Evolutionary conservation across 1,284 basidiomycete species (phyloP).

Genomic region (Ceratobasidium sp.): DNA sequence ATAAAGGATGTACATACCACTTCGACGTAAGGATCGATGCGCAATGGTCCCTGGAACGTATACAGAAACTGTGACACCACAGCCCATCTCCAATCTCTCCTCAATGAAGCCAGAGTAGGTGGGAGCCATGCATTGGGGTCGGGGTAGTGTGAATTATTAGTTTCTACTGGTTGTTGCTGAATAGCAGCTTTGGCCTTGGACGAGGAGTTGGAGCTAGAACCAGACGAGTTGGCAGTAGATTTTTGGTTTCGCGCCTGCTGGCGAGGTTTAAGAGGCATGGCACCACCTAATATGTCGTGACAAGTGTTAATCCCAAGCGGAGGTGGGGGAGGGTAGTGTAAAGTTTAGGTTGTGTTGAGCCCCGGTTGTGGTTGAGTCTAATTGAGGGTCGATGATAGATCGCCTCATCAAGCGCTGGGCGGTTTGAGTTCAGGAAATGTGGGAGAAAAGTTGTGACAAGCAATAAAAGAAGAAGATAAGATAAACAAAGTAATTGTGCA

Average conservation of each 20-base stretch:
- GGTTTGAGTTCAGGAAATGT: neutral
- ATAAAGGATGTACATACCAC: constrained; percentile 63
- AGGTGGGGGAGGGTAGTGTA: constrained; percentile 10
- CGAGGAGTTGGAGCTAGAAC: constrained; percentile 12
- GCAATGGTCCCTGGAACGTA: constrained; percentile 77
- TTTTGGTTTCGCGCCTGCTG: constrained; percentile 30
- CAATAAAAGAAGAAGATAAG: neutral
- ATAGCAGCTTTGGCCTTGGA: constrained; percentile 16
- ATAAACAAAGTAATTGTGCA: no score
- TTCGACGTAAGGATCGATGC: constrained; percentile 74
- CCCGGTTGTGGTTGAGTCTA: constrained; percentile 38
- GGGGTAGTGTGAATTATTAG: constrained; percentile 3
- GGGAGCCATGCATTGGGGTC: constrained; percentile 42
- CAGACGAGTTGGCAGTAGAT: constrained; percentile 5
- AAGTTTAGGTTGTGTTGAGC: constrained; percentile 5
- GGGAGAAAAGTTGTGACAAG: neutral
- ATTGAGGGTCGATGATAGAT: neutral
- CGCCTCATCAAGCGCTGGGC: constrained; percentile 24
- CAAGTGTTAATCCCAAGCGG: neutral
- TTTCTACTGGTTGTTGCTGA: neutral
- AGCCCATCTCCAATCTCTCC: constrained; percentile 87
- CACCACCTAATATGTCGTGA: neutral
- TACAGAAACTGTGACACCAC: constrained; percentile 85
- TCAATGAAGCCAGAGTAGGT: constrained; percentile 54
- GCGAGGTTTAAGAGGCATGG: constrained; percentile 38